Percentiles rank a stretch among this genome's conserved stretches.
phyloP scores from a whole-genome alignment of 805 yeast genomes.

The Yueomyces sinensis region DNA sequence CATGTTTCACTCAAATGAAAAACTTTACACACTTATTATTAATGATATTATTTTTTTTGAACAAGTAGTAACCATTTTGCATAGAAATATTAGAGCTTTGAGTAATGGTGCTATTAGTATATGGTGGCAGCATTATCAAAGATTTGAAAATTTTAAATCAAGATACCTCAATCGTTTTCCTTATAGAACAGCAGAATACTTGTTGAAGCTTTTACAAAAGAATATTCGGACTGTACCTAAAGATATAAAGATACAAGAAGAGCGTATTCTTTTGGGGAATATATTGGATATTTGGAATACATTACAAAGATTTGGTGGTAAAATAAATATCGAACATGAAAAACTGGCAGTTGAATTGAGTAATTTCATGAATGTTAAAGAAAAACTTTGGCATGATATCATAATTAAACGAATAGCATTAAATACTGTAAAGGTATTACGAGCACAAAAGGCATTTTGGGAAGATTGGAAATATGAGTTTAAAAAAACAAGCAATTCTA shows the following conservation, averaged over 20 bases:
- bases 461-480: neutral
- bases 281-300: neutral
- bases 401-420: conserved; percentile 2
- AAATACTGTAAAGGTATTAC: no score
- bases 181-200: neutral
- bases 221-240: neutral
- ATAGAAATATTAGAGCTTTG: neutral
- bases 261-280: neutral
- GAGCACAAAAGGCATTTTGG: neutral
- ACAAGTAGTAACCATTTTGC: neutral
- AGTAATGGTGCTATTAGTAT: neutral
- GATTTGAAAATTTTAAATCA: neutral
- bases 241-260: neutral
- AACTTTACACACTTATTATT: no score
- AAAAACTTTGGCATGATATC: conserved; percentile 22
- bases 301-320: neutral
- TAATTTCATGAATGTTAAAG: conserved; percentile 39
- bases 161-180: neutral
- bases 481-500: no score
- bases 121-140: neutral
- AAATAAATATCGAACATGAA: conserved; percentile 34
- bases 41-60: neutral
- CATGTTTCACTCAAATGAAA: neutral
- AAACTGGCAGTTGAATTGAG: conserved; percentile 49
- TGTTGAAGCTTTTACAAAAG: neutral